These are phyloP conservation scores for Camelina hispida DNA, from an alignment of 345 rosid genomes.

Conservation along the genomic window DNA sequence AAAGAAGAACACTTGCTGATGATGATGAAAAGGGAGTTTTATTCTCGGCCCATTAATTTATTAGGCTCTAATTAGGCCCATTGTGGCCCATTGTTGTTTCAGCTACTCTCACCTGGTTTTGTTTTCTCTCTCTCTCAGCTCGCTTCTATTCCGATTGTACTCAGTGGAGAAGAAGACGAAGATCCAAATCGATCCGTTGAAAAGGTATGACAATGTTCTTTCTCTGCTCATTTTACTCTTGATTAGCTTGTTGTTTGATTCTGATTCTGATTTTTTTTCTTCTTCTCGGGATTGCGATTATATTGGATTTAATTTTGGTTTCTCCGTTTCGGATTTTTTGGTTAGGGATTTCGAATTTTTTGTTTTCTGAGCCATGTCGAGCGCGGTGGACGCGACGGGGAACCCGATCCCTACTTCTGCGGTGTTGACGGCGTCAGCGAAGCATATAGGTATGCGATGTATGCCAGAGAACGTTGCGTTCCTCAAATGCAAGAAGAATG, in stretches of 20 bases:
- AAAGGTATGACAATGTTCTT: constrained; percentile 34
- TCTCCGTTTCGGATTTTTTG: neutral
- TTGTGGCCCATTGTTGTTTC: neutral
- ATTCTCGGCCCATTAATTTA: neutral
- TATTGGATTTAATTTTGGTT: constrained; percentile 12
- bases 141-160: neutral
- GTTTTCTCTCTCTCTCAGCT: constrained; percentile 5
- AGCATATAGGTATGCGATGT: constrained; percentile 78
- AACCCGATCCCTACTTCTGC: constrained; percentile 96
- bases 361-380: constrained; percentile 56
- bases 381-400: constrained; percentile 70
- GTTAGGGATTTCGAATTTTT: constrained; percentile 27
- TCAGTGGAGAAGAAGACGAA: constrained; percentile 30
- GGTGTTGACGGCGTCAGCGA: constrained; percentile 85
- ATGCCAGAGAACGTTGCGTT: constrained; percentile 77
- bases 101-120: constrained; percentile 36
- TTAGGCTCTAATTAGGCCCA: constrained; percentile 21
- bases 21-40: too few relatives aligned
- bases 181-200: constrained; percentile 38
- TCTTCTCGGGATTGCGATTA: constrained; percentile 9
- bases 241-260: neutral
- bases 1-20: neutral
- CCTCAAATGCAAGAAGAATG: constrained; percentile 96
- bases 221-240: constrained; percentile 9
- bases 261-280: neutral